These are phyloP conservation scores for Monilinia laxa DNA, from an alignment of 2,329 filamentous ascomycete genomes.

Conservation along the genomic window DNA sequence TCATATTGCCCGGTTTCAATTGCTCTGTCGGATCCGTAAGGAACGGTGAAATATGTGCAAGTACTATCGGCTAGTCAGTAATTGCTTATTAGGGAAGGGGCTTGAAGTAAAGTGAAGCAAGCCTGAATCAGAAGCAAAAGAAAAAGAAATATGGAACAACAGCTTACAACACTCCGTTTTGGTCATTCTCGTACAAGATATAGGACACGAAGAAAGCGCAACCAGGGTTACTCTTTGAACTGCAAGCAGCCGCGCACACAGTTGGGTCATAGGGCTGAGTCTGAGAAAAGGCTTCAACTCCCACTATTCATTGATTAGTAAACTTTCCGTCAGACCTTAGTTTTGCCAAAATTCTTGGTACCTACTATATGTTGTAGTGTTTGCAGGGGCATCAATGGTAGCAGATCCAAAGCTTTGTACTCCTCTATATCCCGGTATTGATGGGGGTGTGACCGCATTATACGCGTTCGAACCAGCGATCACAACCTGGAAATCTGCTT, in stretches of 20 bases:
- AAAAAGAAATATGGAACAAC: background rate
- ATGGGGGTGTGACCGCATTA: constrained; percentile 22
- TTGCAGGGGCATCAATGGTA: constrained; percentile 39
- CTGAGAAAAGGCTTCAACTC: constrained; percentile 35
- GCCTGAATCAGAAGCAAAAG: background rate
- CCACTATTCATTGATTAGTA: constrained; percentile 27
- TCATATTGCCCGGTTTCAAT: constrained; percentile 31
- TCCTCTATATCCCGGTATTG: constrained; percentile 33
- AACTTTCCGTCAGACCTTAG: background rate
- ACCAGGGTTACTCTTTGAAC: constrained; percentile 29
- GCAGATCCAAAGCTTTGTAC: constrained; percentile 37
- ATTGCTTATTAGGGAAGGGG: background rate
- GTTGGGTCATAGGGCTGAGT: constrained; percentile 38
- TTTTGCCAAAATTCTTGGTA: background rate
- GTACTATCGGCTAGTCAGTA: constrained; percentile 27
- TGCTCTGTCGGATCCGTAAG: constrained; percentile 33
- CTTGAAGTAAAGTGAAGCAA: background rate
- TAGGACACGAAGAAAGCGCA: constrained; percentile 44
- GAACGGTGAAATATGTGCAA: constrained; percentile 43
- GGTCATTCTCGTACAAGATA: constrained; percentile 42
- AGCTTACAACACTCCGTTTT: constrained; percentile 38
- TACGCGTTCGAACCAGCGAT: constrained; percentile 23
- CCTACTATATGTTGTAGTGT: constrained; percentile 33
- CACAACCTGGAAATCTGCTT: constrained; percentile 23
- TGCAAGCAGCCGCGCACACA: constrained; percentile 39